Base-by-base conservation (phyloP, 2,329 filamentous ascomycete genomes). In the Fusarium neocosmosporiellum region DNA sequence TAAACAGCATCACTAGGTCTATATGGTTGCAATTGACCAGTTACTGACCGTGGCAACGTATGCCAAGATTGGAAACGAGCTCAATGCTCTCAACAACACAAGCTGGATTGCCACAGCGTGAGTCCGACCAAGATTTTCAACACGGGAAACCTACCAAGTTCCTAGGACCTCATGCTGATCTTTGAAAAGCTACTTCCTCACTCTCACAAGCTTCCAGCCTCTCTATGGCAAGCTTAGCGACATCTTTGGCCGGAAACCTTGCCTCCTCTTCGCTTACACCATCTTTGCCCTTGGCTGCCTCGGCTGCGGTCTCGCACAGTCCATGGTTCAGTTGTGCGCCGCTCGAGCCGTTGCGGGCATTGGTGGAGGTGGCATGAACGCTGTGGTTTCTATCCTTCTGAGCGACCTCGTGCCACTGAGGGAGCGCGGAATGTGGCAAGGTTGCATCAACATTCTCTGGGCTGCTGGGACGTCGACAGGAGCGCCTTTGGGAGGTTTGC, bases 1-100 rank as follows among this genome's bases (percentile, higher is more conserved):
- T 72, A 33, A 72, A 55, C 66, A 16, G 14, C 7, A 20, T 24
- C 10, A 16, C 34, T 53, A 93, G 91, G 84, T 95, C 43, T 94
- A 93, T 78, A 85, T 96, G 9, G 88, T 91, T 22, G 92, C 93
- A 5, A 87, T 92, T 59, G 93, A 96, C 78, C 92, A 95, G 80
- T 94, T 94, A 0, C 89, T 95, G 62, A 91, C 93, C 33, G 89
- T 95, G 57, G 90, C 90, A n/a, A 91, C 88, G n/a, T 95, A 95
- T 80, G 92, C 92, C 58, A 90, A 88, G 70, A 95, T 96, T 75
- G 93, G 93, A 13, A 93, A 88, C 65, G 93, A 95, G 71, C 83
- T 96, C 31, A 86, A 93, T 59, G 92, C 93, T 2, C 85, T 96
- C 60, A 94, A 92, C 78, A 89, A 89, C 72, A 94, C 92, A 5